phyloP scores from a whole-genome alignment of 192 early-diverging fungal species.

The Entomortierella lignicola region DNA sequence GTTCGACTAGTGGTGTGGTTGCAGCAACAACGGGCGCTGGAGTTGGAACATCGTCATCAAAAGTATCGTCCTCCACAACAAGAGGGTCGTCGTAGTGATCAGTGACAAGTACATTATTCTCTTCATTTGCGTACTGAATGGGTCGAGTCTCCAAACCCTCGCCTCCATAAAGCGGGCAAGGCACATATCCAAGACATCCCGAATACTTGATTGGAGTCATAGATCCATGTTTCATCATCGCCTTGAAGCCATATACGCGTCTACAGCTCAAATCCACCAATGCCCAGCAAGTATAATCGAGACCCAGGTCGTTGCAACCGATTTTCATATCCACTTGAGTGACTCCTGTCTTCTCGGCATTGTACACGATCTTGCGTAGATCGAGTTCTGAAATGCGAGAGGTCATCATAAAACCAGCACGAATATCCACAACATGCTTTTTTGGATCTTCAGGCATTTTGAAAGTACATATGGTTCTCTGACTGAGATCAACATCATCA shows the following conservation, averaged over 20 bases:
- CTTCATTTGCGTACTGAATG: slow-evolving; percentile 55
- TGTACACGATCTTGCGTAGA: slow-evolving; percentile 55
- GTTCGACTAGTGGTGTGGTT: background rate
- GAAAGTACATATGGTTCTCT: background rate
- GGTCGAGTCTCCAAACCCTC: slow-evolving; percentile 34
- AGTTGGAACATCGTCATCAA: background rate
- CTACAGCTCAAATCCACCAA: slow-evolving; percentile 57
- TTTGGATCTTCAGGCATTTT: background rate
- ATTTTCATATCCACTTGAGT: slow-evolving; percentile 43
- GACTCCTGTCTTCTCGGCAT: slow-evolving; percentile 38
- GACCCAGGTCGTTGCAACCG: slow-evolving; percentile 8
- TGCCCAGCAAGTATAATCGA: slow-evolving; percentile 57
- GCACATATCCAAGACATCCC: slow-evolving; percentile 49
- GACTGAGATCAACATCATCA: slow-evolving; percentile 27
- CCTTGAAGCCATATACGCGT: slow-evolving; percentile 60
- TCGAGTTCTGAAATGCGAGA: slow-evolving; percentile 17
- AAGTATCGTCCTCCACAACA: background rate
- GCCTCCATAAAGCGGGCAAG: slow-evolving; percentile 54
- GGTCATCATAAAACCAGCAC: background rate
- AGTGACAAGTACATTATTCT: background rate
- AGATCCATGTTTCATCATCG: slow-evolving; percentile 23
- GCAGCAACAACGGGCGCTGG: background rate
- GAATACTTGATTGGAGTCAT: slow-evolving; percentile 1
- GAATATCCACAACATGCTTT: slow-evolving; percentile 31
- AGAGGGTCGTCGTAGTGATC: background rate